Percentiles rank a stretch among this genome's conserved stretches.
Evolutionary conservation across 768 basidiomycete species (phyloP).

Genomic region (Lentinula edodes): DNA sequence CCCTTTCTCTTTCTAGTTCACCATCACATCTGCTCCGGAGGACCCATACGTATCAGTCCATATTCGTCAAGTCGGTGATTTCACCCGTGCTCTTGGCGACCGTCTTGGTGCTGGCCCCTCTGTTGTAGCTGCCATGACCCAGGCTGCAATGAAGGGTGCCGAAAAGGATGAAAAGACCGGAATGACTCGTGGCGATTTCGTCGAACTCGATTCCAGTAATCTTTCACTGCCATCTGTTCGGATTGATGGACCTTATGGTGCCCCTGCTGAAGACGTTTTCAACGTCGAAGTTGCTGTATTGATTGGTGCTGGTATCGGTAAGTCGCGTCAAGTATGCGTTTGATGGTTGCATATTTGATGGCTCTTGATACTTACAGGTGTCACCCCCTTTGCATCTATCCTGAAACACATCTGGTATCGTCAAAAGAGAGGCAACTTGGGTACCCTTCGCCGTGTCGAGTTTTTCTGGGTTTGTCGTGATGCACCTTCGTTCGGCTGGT

Average conservation of each 20-base stretch:
- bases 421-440: constrained; percentile 72
- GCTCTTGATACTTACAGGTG: constrained; percentile 37
- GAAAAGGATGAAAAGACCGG: constrained; percentile 53
- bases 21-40: constrained; percentile 91
- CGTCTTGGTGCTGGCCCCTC: constrained; percentile 78
- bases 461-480: constrained; percentile 95
- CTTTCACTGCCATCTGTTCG: constrained; percentile 62
- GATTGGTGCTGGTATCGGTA: constrained; percentile 90
- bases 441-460: constrained; percentile 81
- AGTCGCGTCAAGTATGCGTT: constrained; percentile 15
- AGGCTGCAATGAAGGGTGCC: constrained; percentile 68
- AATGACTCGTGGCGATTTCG: constrained; percentile 64
- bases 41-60: constrained; percentile 91
- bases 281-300: constrained; percentile 83
- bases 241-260: constrained; percentile 91
- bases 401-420: constrained; percentile 96
- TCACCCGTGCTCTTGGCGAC: constrained; percentile 77
- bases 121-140: constrained; percentile 73
- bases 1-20: constrained; percentile 51
- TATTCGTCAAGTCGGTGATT: constrained; percentile 92
- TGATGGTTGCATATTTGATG: not conserved
- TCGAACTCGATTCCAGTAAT: constrained; percentile 61
- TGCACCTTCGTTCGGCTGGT: constrained; percentile 98
- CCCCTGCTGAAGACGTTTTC: constrained; percentile 90
- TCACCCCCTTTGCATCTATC: constrained; percentile 93